Conservation (phyloP, 139 green algal species). For the Volvox reticuliferus region DNA sequence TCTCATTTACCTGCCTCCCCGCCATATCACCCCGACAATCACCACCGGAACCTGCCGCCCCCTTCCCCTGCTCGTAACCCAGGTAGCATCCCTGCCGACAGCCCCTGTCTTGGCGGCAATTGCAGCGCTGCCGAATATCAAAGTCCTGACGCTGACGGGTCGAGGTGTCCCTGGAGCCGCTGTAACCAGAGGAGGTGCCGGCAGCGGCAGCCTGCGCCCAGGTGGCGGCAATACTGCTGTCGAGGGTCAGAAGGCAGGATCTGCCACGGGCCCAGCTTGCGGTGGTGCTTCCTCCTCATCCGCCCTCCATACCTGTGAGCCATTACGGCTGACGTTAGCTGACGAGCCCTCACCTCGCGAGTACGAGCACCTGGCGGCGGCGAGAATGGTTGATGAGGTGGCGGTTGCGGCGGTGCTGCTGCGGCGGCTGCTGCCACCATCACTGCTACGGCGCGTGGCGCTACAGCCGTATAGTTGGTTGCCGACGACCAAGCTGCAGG, state of each 20-base stretch:
- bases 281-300: background rate
- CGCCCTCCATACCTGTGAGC: background rate
- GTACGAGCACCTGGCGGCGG: background rate
- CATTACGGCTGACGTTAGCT: background rate
- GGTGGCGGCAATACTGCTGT: background rate
- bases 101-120: slow-evolving; percentile 18
- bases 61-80: background rate
- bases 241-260: background rate
- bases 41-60: too few relatives aligned
- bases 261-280: background rate
- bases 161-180: background rate
- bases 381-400: background rate
- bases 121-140: background rate
- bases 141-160: background rate
- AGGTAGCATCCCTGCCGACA: background rate
- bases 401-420: slow-evolving; percentile 12
- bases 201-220: background rate
- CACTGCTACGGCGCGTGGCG: background rate
- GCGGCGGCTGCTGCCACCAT: background rate
- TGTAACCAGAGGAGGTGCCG: background rate
- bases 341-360: background rate
- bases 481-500: background rate
- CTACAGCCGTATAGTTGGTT: slow-evolving; percentile 6
- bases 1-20: too few relatives aligned
- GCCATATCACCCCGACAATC: too few relatives aligned